Evolutionary conservation across 2,329 filamentous ascomycete species (phyloP).

Genomic region (Aspergillus neotritici): DNA sequence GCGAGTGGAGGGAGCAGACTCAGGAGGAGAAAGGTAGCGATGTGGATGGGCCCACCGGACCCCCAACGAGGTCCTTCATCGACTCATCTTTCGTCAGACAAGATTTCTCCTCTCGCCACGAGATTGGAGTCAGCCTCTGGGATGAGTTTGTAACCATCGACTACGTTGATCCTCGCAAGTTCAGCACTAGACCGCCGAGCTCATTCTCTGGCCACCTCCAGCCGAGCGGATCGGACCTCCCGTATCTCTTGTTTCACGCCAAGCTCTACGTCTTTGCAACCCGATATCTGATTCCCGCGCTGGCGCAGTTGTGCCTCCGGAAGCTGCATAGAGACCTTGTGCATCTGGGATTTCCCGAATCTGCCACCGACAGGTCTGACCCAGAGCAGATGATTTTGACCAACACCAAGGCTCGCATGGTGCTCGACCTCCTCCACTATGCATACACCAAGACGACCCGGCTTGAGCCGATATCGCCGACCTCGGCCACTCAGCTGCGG

Average conservation of each 20-base stretch:
- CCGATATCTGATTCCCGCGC: constrained; percentile 36
- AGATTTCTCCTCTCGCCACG: constrained; percentile 23
- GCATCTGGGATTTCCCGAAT: constrained; percentile 23
- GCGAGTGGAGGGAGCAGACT: neutral
- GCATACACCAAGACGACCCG: constrained; percentile 37
- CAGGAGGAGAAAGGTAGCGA: neutral
- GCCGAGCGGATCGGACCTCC: constrained; percentile 20
- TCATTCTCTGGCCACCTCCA: constrained; percentile 7
- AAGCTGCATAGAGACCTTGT: constrained; percentile 37
- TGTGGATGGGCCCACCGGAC: neutral
- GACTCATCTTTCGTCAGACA: constrained; percentile 36
- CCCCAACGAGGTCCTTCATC: constrained; percentile 19
- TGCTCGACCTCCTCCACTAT: constrained; percentile 36
- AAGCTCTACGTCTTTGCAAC: constrained; percentile 42
- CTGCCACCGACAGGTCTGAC: constrained; percentile 13
- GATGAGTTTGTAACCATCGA: constrained; percentile 35
- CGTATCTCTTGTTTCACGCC: constrained; percentile 40
- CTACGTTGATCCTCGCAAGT: constrained; percentile 25
- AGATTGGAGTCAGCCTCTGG: constrained; percentile 32
- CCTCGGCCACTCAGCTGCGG: constrained; percentile 31
- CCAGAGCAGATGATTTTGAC: constrained; percentile 20
- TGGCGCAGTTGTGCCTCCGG: constrained; percentile 36
- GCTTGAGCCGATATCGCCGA: constrained; percentile 34
- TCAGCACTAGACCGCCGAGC: constrained; percentile 6
- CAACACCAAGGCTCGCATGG: constrained; percentile 27